Evolutionary conservation across 2,329 filamentous ascomycete genomes (phyloP).

Genomic region (Penicillium griseofulvum): DNA sequence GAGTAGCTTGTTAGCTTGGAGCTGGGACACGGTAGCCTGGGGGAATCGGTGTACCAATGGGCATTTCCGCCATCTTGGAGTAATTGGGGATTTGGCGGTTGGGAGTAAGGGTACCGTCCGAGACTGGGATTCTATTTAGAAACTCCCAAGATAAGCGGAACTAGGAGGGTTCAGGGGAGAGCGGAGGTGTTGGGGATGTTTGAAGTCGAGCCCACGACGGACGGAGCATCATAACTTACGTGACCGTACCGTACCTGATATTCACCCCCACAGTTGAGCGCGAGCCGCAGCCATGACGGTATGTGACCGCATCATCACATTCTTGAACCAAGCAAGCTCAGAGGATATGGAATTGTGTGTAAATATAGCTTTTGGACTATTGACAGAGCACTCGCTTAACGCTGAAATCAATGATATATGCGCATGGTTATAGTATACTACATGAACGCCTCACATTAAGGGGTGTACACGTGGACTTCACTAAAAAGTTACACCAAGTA

Average conservation of each 20-base stretch:
- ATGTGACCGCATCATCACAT: constrained; percentile 15
- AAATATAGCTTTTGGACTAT: neutral
- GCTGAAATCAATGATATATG: neutral
- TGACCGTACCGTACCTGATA: constrained; percentile 25
- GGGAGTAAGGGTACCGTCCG: neutral
- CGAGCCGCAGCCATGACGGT: constrained; percentile 14
- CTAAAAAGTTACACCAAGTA: neutral
- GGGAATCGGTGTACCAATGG: constrained; percentile 44
- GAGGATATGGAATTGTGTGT: neutral
- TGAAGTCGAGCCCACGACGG: constrained; percentile 20
- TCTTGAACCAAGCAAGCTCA: neutral
- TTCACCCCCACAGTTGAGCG: constrained; percentile 17
- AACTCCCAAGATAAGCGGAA: constrained; percentile 16
- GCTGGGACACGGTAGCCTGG: constrained; percentile 23
- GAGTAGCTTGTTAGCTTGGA: constrained; percentile 31
- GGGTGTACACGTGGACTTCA: neutral
- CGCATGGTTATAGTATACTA: neutral
- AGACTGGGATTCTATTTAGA: constrained; percentile 4
- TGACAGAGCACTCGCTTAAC: neutral
- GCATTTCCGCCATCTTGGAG: constrained; percentile 48
- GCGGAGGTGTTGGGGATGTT: constrained; percentile 18
- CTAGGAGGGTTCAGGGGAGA: constrained; percentile 18
- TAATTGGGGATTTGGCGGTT: constrained; percentile 7
- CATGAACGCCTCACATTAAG: neutral
- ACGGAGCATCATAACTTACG: constrained; percentile 29